Conservation (phyloP, 2,329 filamentous ascomycete genomes). For the Cytospora mali region DNA sequence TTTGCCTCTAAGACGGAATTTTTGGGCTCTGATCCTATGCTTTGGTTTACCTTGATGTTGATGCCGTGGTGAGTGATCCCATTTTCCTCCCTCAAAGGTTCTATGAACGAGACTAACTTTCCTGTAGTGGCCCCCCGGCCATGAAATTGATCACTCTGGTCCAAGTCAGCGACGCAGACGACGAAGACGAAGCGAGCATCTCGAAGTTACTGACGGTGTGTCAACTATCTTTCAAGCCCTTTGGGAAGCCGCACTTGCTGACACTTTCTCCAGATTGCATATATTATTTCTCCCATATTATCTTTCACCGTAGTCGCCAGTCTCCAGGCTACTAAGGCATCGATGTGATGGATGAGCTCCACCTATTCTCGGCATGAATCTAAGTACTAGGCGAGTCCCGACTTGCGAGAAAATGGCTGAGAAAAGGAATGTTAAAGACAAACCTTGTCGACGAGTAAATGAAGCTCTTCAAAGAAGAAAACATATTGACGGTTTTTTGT, state of each 20-base stretch:
- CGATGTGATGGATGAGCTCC: not conserved
- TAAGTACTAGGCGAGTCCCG: too few relatives aligned
- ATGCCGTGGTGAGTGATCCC: slow-evolving; percentile 41
- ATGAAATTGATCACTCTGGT: slow-evolving; percentile 51
- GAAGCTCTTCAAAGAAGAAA: too few relatives aligned
- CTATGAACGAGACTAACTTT: not conserved
- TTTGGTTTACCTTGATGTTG: slow-evolving; percentile 63
- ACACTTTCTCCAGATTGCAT: slow-evolving; percentile 10
- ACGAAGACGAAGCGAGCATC: slow-evolving; percentile 46
- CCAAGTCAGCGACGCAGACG: slow-evolving; percentile 45
- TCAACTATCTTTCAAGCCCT: slow-evolving; percentile 8
- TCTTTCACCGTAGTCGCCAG: slow-evolving; percentile 23
- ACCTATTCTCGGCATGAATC: too few relatives aligned
- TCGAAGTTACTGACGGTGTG: slow-evolving; percentile 47
- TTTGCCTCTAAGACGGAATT: slow-evolving; percentile 55
- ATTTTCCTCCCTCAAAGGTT: not conserved
- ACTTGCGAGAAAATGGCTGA: too few relatives aligned
- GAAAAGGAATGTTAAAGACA: too few relatives aligned
- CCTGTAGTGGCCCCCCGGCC: slow-evolving; percentile 44
- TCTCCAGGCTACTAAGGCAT: slow-evolving; percentile 15
- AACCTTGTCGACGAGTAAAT: too few relatives aligned
- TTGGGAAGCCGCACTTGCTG: slow-evolving; percentile 1
- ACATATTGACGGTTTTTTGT: too few relatives aligned
- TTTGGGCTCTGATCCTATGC: slow-evolving; percentile 60
- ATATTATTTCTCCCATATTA: slow-evolving; percentile 22